phyloP scores from a whole-genome alignment of 192 early-diverging fungal genomes.

The Umbelopsis sp. region DNA sequence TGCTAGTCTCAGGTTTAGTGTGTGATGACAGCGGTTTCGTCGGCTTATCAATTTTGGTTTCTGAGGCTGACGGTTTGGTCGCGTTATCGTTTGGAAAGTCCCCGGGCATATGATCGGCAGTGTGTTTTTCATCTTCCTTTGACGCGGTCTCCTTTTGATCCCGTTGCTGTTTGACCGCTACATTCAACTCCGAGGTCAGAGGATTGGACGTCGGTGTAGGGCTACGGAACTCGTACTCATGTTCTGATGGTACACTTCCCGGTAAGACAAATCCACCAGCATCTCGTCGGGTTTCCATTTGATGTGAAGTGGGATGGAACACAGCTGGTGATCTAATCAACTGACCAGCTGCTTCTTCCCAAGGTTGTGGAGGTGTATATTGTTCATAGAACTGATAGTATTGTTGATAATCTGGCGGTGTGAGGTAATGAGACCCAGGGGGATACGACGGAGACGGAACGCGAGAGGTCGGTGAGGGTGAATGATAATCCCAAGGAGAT shows the following conservation, averaged over 20 bases:
- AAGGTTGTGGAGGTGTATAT: constrained; percentile 29
- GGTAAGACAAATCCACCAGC: constrained; percentile 31
- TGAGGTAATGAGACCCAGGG: constrained; percentile 13
- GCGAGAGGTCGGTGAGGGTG: not conserved
- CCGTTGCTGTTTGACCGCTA: not conserved
- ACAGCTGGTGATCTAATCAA: constrained; percentile 17
- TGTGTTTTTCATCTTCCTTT: not conserved
- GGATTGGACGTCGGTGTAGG: not conserved
- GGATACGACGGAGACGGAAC: not conserved
- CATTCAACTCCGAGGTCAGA: not conserved
- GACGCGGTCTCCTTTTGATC: not conserved
- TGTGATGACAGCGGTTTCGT: not conserved
- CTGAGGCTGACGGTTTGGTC: not conserved
- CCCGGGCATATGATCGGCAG: not conserved
- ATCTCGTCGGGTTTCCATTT: constrained; percentile 9
- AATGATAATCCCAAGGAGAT: constrained; percentile 9
- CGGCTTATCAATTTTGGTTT: not conserved
- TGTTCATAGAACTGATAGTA: constrained; percentile 35
- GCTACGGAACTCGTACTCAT: not conserved
- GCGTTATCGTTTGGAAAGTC: not conserved
- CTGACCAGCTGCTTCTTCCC: constrained; percentile 29
- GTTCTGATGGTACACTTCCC: not conserved
- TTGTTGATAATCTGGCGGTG: constrained; percentile 28
- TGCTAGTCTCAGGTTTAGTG: not conserved
- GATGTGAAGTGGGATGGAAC: constrained; percentile 14